Percentiles rank a stretch among this genome's conserved stretches.
phyloP scores from a whole-genome alignment of 371 early-diverging fungal genomes.

The Saksenaea vasiformis region DNA sequence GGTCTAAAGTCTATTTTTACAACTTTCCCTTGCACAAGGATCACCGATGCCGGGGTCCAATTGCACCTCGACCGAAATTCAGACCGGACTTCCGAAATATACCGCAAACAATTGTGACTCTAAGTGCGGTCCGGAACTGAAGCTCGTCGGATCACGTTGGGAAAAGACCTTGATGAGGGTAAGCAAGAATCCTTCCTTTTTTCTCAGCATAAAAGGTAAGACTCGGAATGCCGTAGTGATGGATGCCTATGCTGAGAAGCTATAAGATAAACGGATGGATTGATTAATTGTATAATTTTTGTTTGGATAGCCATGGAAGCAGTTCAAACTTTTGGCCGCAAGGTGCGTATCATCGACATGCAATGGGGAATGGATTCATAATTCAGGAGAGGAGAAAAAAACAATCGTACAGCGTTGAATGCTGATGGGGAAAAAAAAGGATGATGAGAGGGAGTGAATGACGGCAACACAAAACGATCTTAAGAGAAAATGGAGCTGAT shows the following conservation, averaged over 20 bases:
- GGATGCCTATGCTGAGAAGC: not conserved
- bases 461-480: not conserved
- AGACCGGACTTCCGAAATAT: not conserved
- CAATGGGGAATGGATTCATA: not conserved
- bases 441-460: not conserved
- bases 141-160: not conserved
- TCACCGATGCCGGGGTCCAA: not conserved
- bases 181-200: slow-evolving; percentile 5
- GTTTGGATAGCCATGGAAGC: slow-evolving; percentile 50
- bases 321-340: slow-evolving; percentile 61
- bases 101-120: not conserved
- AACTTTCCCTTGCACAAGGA: not conserved
- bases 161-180: not conserved
- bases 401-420: not conserved
- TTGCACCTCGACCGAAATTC: not conserved
- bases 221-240: not conserved
- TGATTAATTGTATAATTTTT: slow-evolving; percentile 13
- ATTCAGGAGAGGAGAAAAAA: not conserved
- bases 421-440: not conserved
- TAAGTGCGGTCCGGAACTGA: not conserved
- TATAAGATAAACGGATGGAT: slow-evolving; percentile 1
- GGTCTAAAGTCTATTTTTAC: not conserved
- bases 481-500: not conserved
- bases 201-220: slow-evolving; percentile 4
- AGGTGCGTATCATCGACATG: slow-evolving; percentile 34